A percentile compares a stretch with the other conserved stretches of the same genome.
phyloP scores from a whole-genome alignment of 139 green algal species.

The Pleodorina starrii region DNA sequence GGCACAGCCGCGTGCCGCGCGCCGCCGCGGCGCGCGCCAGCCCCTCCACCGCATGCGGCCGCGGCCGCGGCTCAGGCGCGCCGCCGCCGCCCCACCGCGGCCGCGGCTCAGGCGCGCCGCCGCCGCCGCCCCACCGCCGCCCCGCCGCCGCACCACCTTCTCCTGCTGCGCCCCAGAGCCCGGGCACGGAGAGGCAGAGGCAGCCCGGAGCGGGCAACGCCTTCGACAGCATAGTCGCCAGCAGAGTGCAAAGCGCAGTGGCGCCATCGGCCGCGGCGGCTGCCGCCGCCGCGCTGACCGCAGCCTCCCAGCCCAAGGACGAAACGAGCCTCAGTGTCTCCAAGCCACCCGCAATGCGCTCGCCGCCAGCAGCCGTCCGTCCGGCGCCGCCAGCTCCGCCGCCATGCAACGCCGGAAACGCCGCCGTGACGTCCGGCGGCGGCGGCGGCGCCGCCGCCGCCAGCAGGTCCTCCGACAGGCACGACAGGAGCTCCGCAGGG shows the following conservation, averaged over 20 bases:
- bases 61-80: neutral
- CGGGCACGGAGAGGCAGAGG: constrained; percentile 11
- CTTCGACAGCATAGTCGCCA: neutral
- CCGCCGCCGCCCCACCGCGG: no score
- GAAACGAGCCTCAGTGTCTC: neutral
- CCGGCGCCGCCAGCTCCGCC: neutral
- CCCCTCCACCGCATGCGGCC: neutral
- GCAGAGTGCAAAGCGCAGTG: neutral
- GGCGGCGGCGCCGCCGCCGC: neutral
- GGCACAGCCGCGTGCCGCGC: neutral
- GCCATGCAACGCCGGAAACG: no score
- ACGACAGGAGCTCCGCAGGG: neutral
- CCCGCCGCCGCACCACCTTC: neutral
- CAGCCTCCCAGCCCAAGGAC: neutral
- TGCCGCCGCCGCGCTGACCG: neutral
- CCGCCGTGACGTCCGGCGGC: neutral
- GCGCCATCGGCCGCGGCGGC: neutral
- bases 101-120: neutral
- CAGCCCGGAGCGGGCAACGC: neutral
- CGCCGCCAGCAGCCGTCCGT: no score
- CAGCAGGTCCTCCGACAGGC: neutral
- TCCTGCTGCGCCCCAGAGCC: neutral
- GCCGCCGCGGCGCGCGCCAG: neutral
- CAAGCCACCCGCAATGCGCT: no score
- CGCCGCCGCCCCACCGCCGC: neutral